These are phyloP conservation scores for Cladorrhinum sp. DNA, from an alignment of 2,329 filamentous ascomycete genomes.

Conservation along the genomic window DNA sequence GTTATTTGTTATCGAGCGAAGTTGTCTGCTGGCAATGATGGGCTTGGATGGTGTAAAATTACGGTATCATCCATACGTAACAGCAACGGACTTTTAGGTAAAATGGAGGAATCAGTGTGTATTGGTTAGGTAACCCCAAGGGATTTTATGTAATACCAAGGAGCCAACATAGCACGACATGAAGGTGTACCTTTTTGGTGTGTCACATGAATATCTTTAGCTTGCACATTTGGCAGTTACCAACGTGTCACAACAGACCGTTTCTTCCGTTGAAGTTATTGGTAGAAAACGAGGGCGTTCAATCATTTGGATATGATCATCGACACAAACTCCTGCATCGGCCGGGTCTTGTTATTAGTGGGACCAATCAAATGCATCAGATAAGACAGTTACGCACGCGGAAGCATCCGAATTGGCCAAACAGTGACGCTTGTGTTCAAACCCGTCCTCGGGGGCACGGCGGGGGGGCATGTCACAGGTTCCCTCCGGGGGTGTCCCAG, in stretches of 20 bases:
- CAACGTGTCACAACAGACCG: not conserved
- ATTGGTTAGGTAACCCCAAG: slow-evolving; percentile 4
- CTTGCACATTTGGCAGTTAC: not conserved
- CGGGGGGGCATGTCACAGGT: not conserved
- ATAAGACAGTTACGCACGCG: not conserved
- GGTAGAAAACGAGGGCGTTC: no score
- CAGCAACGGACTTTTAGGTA: not conserved
- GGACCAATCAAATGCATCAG: not conserved
- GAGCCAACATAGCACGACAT: not conserved
- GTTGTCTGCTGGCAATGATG: no score
- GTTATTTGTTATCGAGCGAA: no score
- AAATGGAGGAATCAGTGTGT: not conserved
- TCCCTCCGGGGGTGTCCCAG: not conserved
- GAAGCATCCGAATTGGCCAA: not conserved
- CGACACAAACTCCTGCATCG: not conserved
- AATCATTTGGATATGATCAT: not conserved
- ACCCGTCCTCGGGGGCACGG: not conserved
- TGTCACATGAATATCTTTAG: not conserved
- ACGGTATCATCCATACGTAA: not conserved
- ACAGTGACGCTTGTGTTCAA: not conserved
- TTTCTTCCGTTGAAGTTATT: not conserved
- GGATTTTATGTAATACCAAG: slow-evolving; percentile 8
- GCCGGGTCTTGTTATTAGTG: not conserved
- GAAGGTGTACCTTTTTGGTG: not conserved
- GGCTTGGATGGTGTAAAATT: not conserved